Conservation (phyloP, 2,329 filamentous ascomycete genomes). For the Dothistroma pini region DNA sequence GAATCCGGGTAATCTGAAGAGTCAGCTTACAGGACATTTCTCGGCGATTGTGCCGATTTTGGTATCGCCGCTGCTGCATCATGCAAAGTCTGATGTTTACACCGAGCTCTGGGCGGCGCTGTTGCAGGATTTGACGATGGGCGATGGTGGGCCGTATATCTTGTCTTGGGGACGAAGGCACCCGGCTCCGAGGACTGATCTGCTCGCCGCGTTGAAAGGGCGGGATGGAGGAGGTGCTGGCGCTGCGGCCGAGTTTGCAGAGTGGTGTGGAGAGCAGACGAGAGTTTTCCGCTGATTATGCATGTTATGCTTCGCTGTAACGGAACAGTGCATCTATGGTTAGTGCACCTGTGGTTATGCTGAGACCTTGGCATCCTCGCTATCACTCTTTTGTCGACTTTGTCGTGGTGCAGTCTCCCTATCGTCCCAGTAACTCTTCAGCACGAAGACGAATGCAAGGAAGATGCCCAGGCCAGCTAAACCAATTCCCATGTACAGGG, state of each 20-base stretch:
- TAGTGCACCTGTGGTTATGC: not conserved
- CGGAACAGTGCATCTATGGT: not conserved
- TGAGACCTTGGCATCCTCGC: not conserved
- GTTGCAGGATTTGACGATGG: conserved; percentile 20
- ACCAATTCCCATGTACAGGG: conserved; percentile 41
- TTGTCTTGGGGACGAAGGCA: conserved; percentile 30
- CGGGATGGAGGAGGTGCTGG: not conserved
- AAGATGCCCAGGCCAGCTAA: conserved; percentile 29
- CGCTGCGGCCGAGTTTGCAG: not conserved
- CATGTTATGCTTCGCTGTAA: not conserved
- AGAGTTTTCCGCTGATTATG: not conserved
- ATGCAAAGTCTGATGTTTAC: conserved; percentile 27
- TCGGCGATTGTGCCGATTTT: conserved; percentile 11
- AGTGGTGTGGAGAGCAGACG: not conserved
- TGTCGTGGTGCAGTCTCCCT: not conserved
- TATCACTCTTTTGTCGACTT: not conserved
- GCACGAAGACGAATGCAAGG: conserved; percentile 29
- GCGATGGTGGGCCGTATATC: conserved; percentile 27
- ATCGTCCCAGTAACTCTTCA: conserved; percentile 23
- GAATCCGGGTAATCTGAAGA: conserved; percentile 35
- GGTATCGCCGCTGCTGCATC: conserved; percentile 18
- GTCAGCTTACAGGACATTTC: conserved; percentile 30
- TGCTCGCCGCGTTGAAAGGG: not conserved
- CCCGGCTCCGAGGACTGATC: not conserved
- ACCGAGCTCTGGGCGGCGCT: conserved; percentile 32